Evolutionary conservation across 2,329 filamentous ascomycete species (phyloP), one percentile per base, ranked within the genome.

Genomic region (Geosmithia putterillii): DNA sequence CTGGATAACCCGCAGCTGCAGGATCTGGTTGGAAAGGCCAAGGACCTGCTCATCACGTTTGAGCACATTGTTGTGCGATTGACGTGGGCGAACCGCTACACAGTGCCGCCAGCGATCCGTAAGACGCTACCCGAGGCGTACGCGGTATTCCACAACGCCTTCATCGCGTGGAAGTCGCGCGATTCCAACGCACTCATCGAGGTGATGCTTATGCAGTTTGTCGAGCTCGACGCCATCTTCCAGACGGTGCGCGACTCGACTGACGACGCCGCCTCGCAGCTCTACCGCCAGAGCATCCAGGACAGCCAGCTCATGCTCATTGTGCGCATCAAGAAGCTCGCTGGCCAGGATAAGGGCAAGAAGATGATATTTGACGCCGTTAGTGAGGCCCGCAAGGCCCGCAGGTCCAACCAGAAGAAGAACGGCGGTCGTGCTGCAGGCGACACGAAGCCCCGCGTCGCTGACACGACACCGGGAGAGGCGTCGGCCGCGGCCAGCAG

Each of bases 181-280:
- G 86, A 90, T 56, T 86, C 83, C 0, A 80, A 80, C 43, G 80
- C 84, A 0, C 67, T 92, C 4, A 78, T 90, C 42, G 83, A 89
- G 52, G 81, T 86, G 44, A 89, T 92, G 85, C 71, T 90, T n/a
- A 74, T 86, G 54, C 84, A 87, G 50, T 89, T 90, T 58, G 83
- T 89, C 17, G 85, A 88, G 56, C 73, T 92, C 2, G 86, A 92
- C 54, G 81, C 81, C 32, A 90, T 90, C 40, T 84, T 84, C 70
- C 83, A 88, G 56, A 85, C 82, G 3, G 83, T 92, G 57, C 88
- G 87, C 58, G 80, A 87, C 52, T 80, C 81, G 42, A 25, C 23
- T 10, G 79, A 85, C 40, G 79, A 82, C 35, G 76, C 79, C 15
- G 84, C 87, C 2, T 76, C 83, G 1, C 77, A 76, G 17, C 77